Conservation (phyloP, 2,329 filamentous ascomycete species). For the Trichoderma cornu-damae region DNA sequence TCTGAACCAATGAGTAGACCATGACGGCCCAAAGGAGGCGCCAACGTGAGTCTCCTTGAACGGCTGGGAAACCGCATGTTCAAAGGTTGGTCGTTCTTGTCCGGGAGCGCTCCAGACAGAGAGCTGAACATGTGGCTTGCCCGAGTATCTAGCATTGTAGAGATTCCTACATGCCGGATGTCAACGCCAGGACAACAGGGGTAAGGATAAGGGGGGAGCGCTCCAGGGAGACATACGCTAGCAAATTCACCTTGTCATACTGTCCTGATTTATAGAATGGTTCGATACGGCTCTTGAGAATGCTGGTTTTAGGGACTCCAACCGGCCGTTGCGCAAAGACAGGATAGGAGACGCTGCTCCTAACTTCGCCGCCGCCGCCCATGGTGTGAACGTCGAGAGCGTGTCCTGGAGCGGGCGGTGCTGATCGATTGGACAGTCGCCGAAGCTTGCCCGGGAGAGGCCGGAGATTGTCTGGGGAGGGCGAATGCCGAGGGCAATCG, state of each 20-base stretch:
- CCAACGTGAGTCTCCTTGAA: conserved; percentile 73
- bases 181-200: conserved; percentile 19
- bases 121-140: conserved; percentile 73
- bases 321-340: conserved; percentile 48
- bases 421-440: conserved; percentile 35
- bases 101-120: conserved; percentile 80
- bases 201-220: neutral
- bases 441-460: conserved; percentile 26
- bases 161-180: conserved; percentile 31
- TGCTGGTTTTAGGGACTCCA: conserved; percentile 75
- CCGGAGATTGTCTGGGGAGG: conserved; percentile 22
- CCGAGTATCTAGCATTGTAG: conserved; percentile 46
- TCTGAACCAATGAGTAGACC: conserved; percentile 98
- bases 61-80: conserved; percentile 69
- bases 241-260: conserved; percentile 69
- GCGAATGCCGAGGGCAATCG: conserved; percentile 26
- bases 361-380: conserved; percentile 46
- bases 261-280: conserved; percentile 77
- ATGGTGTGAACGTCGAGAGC: conserved; percentile 37
- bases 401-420: conserved; percentile 33
- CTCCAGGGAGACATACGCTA: conserved; percentile 50
- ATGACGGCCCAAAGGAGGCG: conserved; percentile 82
- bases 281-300: conserved; percentile 78
- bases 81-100: conserved; percentile 74
- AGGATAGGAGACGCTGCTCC: conserved; percentile 48